phyloP scores from a whole-genome alignment of 805 yeast genomes.

The Kuraishia hungarica region DNA sequence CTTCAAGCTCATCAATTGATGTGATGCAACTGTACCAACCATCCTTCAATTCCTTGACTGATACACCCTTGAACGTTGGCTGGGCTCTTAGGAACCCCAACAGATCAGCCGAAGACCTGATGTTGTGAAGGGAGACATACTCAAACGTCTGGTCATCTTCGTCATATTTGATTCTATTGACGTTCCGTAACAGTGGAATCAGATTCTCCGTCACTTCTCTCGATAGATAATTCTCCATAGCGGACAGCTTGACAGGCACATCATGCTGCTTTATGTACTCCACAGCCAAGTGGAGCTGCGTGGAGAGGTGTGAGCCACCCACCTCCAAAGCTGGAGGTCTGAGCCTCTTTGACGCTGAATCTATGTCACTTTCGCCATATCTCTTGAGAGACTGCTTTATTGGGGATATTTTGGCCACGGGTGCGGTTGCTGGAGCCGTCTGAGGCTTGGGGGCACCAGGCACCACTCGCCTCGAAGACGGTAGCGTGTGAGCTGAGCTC shows the following conservation, averaged over 20 bases:
- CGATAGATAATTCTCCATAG: constrained; percentile 59
- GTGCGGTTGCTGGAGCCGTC: background rate
- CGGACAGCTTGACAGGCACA: constrained; percentile 56
- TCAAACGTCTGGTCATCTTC: constrained; percentile 58
- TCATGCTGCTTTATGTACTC: constrained; percentile 75
- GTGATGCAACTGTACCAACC: constrained; percentile 92
- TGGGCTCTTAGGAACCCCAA: constrained; percentile 67
- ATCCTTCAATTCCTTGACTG: constrained; percentile 70
- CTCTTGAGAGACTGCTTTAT: constrained; percentile 3
- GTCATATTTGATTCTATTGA: constrained; percentile 71
- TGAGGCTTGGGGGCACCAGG: constrained; percentile 4
- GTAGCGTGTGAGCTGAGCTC: constrained; percentile 43
- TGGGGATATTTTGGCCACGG: constrained; percentile 1
- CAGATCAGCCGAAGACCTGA: constrained; percentile 72
- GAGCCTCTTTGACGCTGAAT: background rate
- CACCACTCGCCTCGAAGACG: constrained; percentile 24
- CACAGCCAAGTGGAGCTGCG: constrained; percentile 84
- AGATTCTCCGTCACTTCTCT: constrained; percentile 54
- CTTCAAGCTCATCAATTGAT: constrained; percentile 72
- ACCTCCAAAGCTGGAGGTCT: constrained; percentile 4
- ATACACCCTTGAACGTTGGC: constrained; percentile 78
- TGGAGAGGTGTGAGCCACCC: constrained; percentile 57
- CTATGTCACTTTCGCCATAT: background rate
- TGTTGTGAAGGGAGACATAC: constrained; percentile 84
- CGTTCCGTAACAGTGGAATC: constrained; percentile 61